Percentiles rank a stretch among this genome's conserved stretches.
These are phyloP conservation scores for Penicillium verrucosum DNA, from an alignment of 2,329 filamentous ascomycete species.

Conservation along the genomic window DNA sequence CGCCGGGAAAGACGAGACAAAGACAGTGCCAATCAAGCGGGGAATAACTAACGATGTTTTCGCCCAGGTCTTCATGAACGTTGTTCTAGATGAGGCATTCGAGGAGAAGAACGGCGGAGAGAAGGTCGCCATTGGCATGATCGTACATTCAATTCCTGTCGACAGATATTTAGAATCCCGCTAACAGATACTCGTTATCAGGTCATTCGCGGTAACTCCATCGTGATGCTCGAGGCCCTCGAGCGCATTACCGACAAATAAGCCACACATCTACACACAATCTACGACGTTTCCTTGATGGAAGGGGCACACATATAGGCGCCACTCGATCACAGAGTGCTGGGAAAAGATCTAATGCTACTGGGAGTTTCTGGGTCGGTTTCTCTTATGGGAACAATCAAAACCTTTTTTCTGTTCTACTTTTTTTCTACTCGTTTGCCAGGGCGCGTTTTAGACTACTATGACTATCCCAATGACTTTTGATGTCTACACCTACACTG, in stretches of 20 bases:
- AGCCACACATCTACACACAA: constrained; percentile 15
- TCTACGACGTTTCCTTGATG: constrained; percentile 15
- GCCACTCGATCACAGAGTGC: constrained; percentile 12
- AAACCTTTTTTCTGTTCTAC: constrained; percentile 25
- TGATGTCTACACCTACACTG: neutral
- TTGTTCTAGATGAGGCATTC: constrained; percentile 93
- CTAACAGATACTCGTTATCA: constrained; percentile 34
- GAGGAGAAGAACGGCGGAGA: constrained; percentile 92
- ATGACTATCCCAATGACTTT: constrained; percentile 2
- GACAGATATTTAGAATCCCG: neutral
- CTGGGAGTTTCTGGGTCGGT: constrained; percentile 39
- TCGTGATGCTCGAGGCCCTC: constrained; percentile 84
- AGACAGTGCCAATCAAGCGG: neutral
- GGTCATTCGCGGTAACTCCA: constrained; percentile 96
- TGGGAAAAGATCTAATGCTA: constrained; percentile 31
- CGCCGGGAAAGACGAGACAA: no score
- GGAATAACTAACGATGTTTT: constrained; percentile 5
- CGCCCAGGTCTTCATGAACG: constrained; percentile 87
- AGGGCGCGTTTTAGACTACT: constrained; percentile 2
- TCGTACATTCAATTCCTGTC: constrained; percentile 55
- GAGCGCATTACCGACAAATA: constrained; percentile 46
- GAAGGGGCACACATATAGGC: constrained; percentile 10
- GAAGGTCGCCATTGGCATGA: constrained; percentile 88
- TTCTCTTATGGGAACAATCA: constrained; percentile 34
- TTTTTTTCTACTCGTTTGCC: constrained; percentile 3